Evolutionary conservation across 2,329 filamentous ascomycete genomes (phyloP).

Genomic region (Neofusicoccum laricinum): DNA sequence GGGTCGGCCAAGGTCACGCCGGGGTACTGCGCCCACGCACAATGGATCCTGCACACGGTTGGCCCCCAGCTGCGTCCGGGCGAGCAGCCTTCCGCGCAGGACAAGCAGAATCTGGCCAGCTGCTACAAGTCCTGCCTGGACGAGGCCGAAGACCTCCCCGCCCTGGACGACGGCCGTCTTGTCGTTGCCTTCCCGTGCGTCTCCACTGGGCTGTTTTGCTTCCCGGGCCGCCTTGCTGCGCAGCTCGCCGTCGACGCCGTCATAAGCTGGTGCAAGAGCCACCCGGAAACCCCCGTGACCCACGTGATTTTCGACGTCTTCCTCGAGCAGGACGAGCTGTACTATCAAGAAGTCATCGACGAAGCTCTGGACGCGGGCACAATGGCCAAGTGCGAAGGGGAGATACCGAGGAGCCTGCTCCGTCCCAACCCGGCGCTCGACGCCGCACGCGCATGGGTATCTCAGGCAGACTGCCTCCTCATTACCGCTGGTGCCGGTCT

Average conservation of each 20-base stretch:
- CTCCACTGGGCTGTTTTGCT: conserved; percentile 37
- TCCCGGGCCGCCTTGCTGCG: conserved; percentile 28
- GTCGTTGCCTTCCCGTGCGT: conserved; percentile 34
- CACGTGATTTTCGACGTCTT: conserved; percentile 35
- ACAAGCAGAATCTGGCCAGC: conserved; percentile 25
- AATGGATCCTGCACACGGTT: conserved; percentile 34
- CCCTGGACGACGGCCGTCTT: conserved; percentile 25
- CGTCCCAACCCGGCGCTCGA: not conserved
- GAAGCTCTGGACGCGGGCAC: not conserved
- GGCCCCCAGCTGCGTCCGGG: conserved; percentile 31
- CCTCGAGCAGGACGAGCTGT: conserved; percentile 25
- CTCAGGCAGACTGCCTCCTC: conserved; percentile 25
- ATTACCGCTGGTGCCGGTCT: conserved; percentile 35
- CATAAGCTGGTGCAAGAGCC: conserved; percentile 26
- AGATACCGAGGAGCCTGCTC: not conserved
- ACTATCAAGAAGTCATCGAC: conserved; percentile 22
- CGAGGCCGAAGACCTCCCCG: conserved; percentile 26
- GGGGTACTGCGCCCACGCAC: conserved; percentile 28
- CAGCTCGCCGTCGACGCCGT: conserved; percentile 29
- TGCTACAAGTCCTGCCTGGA: conserved; percentile 33
- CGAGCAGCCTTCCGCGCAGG: conserved; percentile 20
- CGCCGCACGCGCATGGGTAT: conserved; percentile 24
- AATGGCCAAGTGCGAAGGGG: not conserved
- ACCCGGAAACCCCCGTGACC: conserved; percentile 27
- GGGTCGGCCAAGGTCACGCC: conserved; percentile 29